Percentiles rank a stretch among this genome's conserved stretches.
phyloP scores from a whole-genome alignment of 306 rosid genomes.

The Ammopiptanthus mongolicus region DNA sequence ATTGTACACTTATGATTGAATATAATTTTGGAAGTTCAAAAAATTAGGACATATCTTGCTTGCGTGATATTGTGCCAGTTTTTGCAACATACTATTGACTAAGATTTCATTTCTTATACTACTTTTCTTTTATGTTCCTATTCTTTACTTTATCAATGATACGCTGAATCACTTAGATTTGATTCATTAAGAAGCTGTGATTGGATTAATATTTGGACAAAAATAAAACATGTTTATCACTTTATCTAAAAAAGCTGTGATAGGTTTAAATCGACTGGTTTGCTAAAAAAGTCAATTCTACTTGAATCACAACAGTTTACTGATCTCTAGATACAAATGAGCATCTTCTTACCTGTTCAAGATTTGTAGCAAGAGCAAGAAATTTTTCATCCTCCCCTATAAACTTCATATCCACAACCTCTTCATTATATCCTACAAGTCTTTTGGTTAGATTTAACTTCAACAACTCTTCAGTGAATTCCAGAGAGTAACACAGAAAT shows the following conservation, averaged over 20 bases:
- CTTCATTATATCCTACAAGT: constrained; percentile 89
- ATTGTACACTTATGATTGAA: neutral
- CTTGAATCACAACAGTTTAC: constrained; percentile 1
- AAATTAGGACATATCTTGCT: neutral
- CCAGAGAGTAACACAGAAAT: constrained; percentile 69
- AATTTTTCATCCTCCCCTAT: constrained; percentile 79
- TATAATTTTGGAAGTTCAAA: neutral
- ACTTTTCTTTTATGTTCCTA: neutral
- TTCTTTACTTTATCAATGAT: neutral
- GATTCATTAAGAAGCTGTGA: neutral
- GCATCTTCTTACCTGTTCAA: constrained; percentile 67
- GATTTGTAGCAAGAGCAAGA: constrained; percentile 91
- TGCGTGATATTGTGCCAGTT: neutral
- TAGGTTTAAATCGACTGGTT: neutral
- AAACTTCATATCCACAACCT: constrained; percentile 90
- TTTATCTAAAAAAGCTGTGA: neutral
- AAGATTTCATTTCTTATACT: neutral
- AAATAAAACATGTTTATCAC: neutral
- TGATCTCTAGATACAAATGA: neutral
- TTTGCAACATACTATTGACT: neutral
- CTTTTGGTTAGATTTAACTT: constrained; percentile 59
- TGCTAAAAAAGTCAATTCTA: neutral
- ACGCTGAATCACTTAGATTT: neutral
- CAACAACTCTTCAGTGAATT: constrained; percentile 39
- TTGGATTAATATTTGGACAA: neutral